Percentiles rank a stretch among this genome's conserved stretches.
Evolutionary conservation across 2,329 filamentous ascomycete genomes (phyloP).

Genomic region (Tolypocladium sp.): DNA sequence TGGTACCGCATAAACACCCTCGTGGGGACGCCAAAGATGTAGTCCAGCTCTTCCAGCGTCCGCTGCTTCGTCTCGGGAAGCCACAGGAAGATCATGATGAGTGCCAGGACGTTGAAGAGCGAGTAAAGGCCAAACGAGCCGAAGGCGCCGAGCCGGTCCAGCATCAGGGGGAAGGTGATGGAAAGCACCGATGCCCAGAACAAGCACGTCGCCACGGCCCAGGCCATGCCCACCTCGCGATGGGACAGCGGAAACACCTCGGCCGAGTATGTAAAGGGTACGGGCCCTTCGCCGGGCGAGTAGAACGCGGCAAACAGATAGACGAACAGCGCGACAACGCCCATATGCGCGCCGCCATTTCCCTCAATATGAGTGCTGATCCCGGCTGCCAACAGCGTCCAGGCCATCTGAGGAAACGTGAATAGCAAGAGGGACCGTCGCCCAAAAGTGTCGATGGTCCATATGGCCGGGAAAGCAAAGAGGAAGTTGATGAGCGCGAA

Average conservation of each 20-base stretch:
- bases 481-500: constrained; percentile 51
- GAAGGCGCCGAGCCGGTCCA: constrained; percentile 31
- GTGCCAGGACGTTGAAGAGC: constrained; percentile 43
- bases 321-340: constrained; percentile 46
- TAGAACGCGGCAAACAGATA: constrained; percentile 46
- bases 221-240: constrained; percentile 63
- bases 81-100: constrained; percentile 47
- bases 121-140: constrained; percentile 48
- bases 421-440: constrained; percentile 38
- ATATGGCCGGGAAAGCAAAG: constrained; percentile 49
- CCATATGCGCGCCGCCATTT: constrained; percentile 19
- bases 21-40: constrained; percentile 51
- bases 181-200: constrained; percentile 50
- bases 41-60: constrained; percentile 47
- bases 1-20: constrained; percentile 49
- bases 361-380: constrained; percentile 43
- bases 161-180: constrained; percentile 54
- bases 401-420: constrained; percentile 33
- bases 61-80: constrained; percentile 52
- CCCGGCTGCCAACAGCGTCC: constrained; percentile 28
- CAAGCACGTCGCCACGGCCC: constrained; percentile 57
- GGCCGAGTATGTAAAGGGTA: constrained; percentile 59
- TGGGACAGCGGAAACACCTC: constrained; percentile 65
- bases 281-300: constrained; percentile 50
- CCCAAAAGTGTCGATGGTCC: constrained; percentile 50